Base-by-base conservation (phyloP, 768 basidiomycete species). In the Sporobolomyces roseus region DNA sequence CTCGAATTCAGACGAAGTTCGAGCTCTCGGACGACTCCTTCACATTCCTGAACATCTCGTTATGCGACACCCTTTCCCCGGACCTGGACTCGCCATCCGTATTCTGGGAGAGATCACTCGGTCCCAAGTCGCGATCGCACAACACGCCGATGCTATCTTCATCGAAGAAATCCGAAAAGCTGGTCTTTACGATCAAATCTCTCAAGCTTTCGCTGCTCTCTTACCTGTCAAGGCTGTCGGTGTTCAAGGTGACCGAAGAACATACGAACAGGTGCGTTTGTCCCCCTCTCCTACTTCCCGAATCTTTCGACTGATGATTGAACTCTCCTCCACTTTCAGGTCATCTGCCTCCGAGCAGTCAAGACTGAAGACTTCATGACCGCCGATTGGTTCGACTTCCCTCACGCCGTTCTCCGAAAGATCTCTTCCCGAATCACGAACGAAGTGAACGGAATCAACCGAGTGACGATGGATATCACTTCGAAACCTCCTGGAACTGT, bases 321-420 rank as follows among this genome's bases (percentile, higher is more conserved):
- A 12, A 51, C 17, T 30, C 36, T 48, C 56, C 25, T 45, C 12
- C 6, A 46, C 12, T 46, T 13, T 7, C 74, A 89, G 86, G 93
- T 99, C 55, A 91, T 98, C 65, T 90, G 91, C 2, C 82, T 99
- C 61, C 86, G 96, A 58, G 96, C 96, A 4, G 94, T 98, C 13
- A 88, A 90, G 77, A 87, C 93, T n/a, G 94, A 97, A 78, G 96
- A 99, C 79, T 99, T 99, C 78, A 99, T 99, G 96, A 99, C 96
- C 19, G 96, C 96, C 41, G 94, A 98, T 78, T 98, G 94, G 94
- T 97, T 90, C 81, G 86, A 90, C n/a, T 99, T 98, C 84, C 93
- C 94, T 32, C 81, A 91, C 21, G 87, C 88, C 49, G 86, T 98
- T 16, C 80, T 99, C 66, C 87, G 88, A 70, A 87, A 87, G 74